phyloP scores from a whole-genome alignment of 1,139 yeast species.

The Blastobotrys elegans region DNA sequence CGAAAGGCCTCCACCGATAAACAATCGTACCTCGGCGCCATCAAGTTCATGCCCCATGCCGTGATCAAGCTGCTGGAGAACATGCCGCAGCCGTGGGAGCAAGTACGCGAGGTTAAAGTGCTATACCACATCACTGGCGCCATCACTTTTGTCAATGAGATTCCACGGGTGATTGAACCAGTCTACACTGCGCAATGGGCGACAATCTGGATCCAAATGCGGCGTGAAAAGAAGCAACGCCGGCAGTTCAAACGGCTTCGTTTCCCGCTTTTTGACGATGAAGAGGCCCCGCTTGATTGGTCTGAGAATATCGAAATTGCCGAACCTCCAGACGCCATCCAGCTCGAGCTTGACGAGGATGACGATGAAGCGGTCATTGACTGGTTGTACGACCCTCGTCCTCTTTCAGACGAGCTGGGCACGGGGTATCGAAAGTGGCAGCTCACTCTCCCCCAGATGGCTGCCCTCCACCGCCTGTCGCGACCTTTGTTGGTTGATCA shows the following conservation, averaged over 20 bases:
- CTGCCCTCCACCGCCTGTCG: constrained; percentile 60
- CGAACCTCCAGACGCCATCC: constrained; percentile 68
- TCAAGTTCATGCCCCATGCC: constrained; percentile 96
- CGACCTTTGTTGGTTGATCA: constrained; percentile 61
- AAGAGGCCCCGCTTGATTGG: constrained; percentile 88
- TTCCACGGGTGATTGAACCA: constrained; percentile 89
- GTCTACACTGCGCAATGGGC: constrained; percentile 96
- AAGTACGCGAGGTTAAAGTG: constrained; percentile 76
- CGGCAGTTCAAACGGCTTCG: constrained; percentile 85
- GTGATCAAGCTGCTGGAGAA: constrained; percentile 81
- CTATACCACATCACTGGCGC: constrained; percentile 91
- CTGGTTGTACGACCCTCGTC: constrained; percentile 80
- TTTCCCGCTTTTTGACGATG: constrained; percentile 96
- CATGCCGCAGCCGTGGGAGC: constrained; percentile 99
- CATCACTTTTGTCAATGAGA: constrained; percentile 88
- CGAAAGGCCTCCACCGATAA: constrained; percentile 81
- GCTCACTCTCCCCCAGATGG: constrained; percentile 56
- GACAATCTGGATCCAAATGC: constrained; percentile 85
- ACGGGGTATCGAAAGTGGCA: constrained; percentile 74
- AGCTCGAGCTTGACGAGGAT: constrained; percentile 54
- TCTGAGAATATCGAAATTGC: constrained; percentile 68
- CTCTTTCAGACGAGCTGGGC: constrained; percentile 64
- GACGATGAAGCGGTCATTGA: constrained; percentile 58
- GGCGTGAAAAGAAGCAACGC: constrained; percentile 88
- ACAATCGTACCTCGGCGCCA: constrained; percentile 81